phyloP scores from a whole-genome alignment of 768 basidiomycete genomes.

The Nidularia pulvinata region DNA sequence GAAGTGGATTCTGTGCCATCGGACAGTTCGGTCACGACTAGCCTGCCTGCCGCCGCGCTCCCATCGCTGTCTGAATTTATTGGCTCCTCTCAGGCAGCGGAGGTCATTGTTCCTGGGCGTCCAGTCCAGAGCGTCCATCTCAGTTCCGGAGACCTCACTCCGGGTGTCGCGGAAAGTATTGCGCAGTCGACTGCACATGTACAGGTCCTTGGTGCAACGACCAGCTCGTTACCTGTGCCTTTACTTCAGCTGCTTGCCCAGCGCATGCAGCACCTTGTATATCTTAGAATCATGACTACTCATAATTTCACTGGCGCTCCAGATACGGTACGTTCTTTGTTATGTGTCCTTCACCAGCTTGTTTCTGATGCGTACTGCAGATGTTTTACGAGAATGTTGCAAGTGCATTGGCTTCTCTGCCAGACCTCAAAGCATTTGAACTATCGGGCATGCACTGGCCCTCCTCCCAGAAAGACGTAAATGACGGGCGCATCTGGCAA shows the following conservation, averaged over 20 bases:
- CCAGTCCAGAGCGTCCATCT: constrained; percentile 67
- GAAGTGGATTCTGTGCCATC: constrained; percentile 43
- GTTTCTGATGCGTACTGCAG: constrained; percentile 28
- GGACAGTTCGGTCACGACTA: constrained; percentile 24
- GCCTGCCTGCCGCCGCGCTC: constrained; percentile 33
- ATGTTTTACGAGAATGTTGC: constrained; percentile 65
- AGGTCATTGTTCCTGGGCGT: constrained; percentile 59
- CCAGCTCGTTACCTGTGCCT: constrained; percentile 54
- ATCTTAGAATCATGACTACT: constrained; percentile 67
- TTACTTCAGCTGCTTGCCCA: constrained; percentile 56
- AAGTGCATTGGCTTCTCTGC: constrained; percentile 52
- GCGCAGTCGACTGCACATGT: constrained; percentile 49
- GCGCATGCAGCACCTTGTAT: constrained; percentile 59
- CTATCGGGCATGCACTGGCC: constrained; percentile 79
- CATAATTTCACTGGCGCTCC: constrained; percentile 49
- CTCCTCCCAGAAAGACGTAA: constrained; percentile 42
- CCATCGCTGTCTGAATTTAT: constrained; percentile 55
- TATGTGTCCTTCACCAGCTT: constrained; percentile 6
- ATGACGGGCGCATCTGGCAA: constrained; percentile 51
- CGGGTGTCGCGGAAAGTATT: constrained; percentile 52
- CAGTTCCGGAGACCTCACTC: constrained; percentile 56
- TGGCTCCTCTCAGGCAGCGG: constrained; percentile 58
- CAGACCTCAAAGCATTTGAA: constrained; percentile 67
- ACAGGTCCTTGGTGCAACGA: constrained; percentile 57
- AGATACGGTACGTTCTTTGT: constrained; percentile 41